These are phyloP conservation scores for Saksenaea vasiformis DNA, from an alignment of 371 early-diverging fungal species.

Conservation along the genomic window DNA sequence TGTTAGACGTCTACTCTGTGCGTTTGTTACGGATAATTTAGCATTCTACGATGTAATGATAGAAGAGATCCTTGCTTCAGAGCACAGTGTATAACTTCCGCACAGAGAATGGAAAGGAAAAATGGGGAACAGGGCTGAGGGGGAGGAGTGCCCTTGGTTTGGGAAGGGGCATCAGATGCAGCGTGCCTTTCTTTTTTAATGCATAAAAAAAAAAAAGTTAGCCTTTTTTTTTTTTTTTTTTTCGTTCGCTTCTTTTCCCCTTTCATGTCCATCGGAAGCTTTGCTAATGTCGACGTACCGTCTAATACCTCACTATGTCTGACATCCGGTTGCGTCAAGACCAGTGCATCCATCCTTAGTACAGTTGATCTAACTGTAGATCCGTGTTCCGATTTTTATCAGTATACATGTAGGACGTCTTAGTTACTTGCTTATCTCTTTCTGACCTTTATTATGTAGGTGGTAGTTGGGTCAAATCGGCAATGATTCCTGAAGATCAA, in stretches of 20 bases:
- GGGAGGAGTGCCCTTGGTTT: background rate
- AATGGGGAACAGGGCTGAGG: background rate
- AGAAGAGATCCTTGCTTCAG: background rate
- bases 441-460: slow-evolving; percentile 26
- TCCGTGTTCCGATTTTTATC: slow-evolving; percentile 51
- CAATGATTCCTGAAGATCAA: slow-evolving; percentile 52
- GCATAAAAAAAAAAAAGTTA: background rate
- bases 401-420: slow-evolving; percentile 48
- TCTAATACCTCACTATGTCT: slow-evolving; percentile 27
- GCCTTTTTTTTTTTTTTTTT: background rate
- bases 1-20: background rate
- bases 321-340: slow-evolving; percentile 44
- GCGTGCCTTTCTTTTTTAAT: background rate
- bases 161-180: background rate
- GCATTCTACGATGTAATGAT: too few relatives aligned
- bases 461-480: slow-evolving; percentile 43
- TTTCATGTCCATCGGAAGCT: background rate
- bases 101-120: background rate
- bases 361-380: slow-evolving; percentile 38
- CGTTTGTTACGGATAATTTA: background rate
- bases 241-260: background rate
- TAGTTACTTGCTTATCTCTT: background rate
- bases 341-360: slow-evolving; percentile 37
- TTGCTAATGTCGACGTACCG: background rate
- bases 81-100: background rate